These are phyloP conservation scores for Mrakia hoshinonis DNA, from an alignment of 768 basidiomycete species.

Conservation along the genomic window DNA sequence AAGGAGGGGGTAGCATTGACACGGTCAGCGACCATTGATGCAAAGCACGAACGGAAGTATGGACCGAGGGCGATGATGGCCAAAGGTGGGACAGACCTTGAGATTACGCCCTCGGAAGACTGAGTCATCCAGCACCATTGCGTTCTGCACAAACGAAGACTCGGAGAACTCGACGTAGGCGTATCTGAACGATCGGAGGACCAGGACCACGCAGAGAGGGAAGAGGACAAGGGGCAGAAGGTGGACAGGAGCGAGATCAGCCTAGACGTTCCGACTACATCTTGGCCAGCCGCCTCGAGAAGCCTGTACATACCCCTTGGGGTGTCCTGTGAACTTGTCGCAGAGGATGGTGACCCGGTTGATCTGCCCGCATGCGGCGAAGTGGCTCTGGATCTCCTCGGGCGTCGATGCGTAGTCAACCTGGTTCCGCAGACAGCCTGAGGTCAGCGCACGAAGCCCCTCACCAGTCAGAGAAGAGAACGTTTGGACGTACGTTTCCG, in stretches of 20 bases:
- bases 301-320: constrained; percentile 90
- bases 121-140: constrained; percentile 89
- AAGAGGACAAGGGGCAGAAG: background rate
- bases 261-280: background rate
- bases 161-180: constrained; percentile 99
- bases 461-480: too few relatives aligned
- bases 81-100: constrained; percentile 50
- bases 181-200: constrained; percentile 46
- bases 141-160: constrained; percentile 78
- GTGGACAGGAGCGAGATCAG: background rate
- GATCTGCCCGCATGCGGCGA: constrained; percentile 94
- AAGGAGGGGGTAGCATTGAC: too few relatives aligned
- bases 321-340: constrained; percentile 99
- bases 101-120: constrained; percentile 86
- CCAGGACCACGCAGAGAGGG: background rate
- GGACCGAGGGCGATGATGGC: background rate
- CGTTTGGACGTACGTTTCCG: constrained; percentile 72
- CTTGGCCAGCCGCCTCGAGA: background rate
- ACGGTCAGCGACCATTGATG: too few relatives aligned
- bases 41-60: too few relatives aligned
- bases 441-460: background rate
- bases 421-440: constrained; percentile 43
- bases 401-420: constrained; percentile 96
- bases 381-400: constrained; percentile 95
- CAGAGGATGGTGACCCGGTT: constrained; percentile 98